phyloP scores from a whole-genome alignment of 202 grass and related monocot genomes.

The Setaria italica region DNA sequence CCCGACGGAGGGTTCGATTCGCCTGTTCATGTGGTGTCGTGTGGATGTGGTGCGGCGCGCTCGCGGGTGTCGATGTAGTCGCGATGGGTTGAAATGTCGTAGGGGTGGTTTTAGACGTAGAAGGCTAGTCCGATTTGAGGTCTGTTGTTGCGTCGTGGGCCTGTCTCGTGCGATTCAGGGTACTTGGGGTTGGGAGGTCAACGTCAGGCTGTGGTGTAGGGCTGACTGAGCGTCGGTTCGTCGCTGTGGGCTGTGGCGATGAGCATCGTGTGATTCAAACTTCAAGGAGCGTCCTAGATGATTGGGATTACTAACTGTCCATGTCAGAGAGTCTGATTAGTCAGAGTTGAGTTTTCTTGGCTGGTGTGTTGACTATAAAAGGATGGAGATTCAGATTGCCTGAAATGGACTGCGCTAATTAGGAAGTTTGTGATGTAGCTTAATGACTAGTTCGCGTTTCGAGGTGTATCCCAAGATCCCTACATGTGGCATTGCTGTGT shows the following conservation, averaged over 20 bases:
- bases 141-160: background rate
- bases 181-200: background rate
- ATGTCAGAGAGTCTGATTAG: background rate
- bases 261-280: background rate
- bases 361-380: background rate
- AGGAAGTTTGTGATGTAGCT: background rate
- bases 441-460: background rate
- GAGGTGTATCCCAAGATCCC: background rate
- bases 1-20: background rate
- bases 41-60: background rate
- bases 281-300: background rate
- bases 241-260: background rate
- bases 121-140: background rate
- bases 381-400: background rate
- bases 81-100: background rate
- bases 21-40: background rate
- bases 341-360: constrained; percentile 11
- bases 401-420: background rate
- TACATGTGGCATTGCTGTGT: background rate
- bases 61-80: too few relatives aligned
- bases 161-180: background rate
- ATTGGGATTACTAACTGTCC: background rate
- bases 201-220: background rate
- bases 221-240: constrained; percentile 5
- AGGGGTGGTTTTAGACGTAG: background rate